These are phyloP conservation scores for Mycena vitilis DNA, from an alignment of 768 basidiomycete genomes.

Conservation along the genomic window DNA sequence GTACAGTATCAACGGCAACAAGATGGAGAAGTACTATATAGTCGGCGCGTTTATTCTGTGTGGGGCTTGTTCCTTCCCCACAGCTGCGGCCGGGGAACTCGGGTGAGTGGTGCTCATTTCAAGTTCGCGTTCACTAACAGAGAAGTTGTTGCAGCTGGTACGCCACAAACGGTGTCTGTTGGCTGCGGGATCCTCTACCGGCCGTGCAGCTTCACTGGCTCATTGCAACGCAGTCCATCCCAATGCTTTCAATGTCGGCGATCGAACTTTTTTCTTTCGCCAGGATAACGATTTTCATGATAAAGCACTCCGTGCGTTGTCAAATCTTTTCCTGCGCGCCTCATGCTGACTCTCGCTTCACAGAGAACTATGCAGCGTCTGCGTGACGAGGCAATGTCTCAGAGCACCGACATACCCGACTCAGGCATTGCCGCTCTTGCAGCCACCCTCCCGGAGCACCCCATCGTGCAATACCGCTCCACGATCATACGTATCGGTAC, in stretches of 20 bases:
- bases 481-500: constrained; percentile 4
- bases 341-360: neutral
- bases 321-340: neutral
- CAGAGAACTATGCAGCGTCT: neutral
- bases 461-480: neutral
- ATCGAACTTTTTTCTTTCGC: neutral
- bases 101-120: too few species aligned
- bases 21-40: constrained; percentile 38
- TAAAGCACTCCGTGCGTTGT: neutral
- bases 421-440: neutral
- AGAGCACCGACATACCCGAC: neutral
- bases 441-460: neutral
- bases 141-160: neutral
- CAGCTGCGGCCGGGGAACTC: too few species aligned
- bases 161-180: neutral
- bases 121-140: too few species aligned
- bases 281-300: neutral
- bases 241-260: neutral
- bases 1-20: constrained; percentile 5
- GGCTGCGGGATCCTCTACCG: neutral
- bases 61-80: too few species aligned
- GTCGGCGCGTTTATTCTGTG: constrained; percentile 10
- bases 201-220: neutral
- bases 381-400: neutral
- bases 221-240: neutral